A percentile compares a stretch with the other conserved stretches of the same genome.
phyloP scores from a whole-genome alignment of 352 stramenopile genomes.

The Phytopythium sindhum region DNA sequence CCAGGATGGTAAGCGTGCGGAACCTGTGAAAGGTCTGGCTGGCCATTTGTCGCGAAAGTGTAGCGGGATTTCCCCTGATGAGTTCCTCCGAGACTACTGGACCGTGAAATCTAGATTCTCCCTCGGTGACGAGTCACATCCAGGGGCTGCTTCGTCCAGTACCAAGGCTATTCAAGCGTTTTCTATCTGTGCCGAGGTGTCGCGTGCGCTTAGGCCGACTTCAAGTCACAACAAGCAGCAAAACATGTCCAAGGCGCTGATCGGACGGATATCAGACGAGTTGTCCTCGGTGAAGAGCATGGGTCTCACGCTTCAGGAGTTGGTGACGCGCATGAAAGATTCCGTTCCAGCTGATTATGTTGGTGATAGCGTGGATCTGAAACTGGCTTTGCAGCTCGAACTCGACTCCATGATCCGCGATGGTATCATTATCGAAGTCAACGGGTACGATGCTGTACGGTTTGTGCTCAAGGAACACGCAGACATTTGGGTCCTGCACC shows the following conservation, averaged over 20 bases:
- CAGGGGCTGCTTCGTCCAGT: conserved; percentile 2
- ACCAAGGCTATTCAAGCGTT: conserved; percentile 41
- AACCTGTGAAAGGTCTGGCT: conserved; percentile 63
- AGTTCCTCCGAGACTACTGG: conserved; percentile 78
- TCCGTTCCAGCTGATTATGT: background rate
- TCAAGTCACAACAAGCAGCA: background rate
- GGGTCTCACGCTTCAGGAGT: conserved; percentile 23
- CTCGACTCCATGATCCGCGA: conserved; percentile 37
- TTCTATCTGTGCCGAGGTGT: conserved; percentile 14
- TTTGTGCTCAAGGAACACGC: conserved; percentile 47
- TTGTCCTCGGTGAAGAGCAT: conserved; percentile 16
- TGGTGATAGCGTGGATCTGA: background rate
- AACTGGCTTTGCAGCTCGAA: conserved; percentile 21
- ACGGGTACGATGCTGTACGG: conserved; percentile 48
- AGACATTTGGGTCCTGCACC: conserved; percentile 57
- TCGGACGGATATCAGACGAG: conserved; percentile 14
- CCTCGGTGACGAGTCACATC: conserved; percentile 8
- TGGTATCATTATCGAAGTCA: conserved; percentile 52
- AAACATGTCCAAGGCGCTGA: background rate
- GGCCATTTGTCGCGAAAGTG: conserved; percentile 58
- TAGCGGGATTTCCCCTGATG: conserved; percentile 44
- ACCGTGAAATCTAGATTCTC: conserved; percentile 51
- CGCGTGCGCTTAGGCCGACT: conserved; percentile 6
- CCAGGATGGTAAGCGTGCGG: conserved; percentile 25
- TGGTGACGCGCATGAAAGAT: conserved; percentile 12